phyloP scores from a whole-genome alignment of 2,329 filamentous ascomycete species.

The Diaporthe longicolla region DNA sequence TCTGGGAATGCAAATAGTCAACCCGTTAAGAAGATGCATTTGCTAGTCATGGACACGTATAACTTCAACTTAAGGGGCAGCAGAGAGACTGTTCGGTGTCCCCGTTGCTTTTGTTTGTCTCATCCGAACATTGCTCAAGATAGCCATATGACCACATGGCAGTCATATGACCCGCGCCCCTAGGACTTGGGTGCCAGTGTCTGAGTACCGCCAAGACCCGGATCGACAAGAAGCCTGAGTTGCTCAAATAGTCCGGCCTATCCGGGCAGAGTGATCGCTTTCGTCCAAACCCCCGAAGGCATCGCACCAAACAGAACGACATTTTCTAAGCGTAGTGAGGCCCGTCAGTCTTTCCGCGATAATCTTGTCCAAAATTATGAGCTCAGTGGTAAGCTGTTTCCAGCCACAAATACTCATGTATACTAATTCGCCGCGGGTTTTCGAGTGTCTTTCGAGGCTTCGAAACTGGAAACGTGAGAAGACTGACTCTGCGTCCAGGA shows the following conservation, averaged over 20 bases:
- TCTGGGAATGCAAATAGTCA: no score
- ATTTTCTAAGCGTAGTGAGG: background rate
- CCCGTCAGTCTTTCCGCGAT: background rate
- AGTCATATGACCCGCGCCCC: constrained; percentile 8
- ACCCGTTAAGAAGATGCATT: background rate
- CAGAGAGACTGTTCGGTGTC: background rate
- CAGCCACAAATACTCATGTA: background rate
- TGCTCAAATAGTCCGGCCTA: constrained; percentile 19
- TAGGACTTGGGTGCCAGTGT: background rate
- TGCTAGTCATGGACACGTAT: background rate
- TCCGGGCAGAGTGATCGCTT: constrained; percentile 2
- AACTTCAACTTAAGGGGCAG: background rate
- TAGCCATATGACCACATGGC: constrained; percentile 17
- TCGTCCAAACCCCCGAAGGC: background rate
- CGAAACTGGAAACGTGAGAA: constrained; percentile 31
- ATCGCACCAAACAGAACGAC: background rate
- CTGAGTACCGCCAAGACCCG: constrained; percentile 12
- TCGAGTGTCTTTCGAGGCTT: background rate
- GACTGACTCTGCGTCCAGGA: constrained; percentile 19
- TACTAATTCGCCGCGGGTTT: background rate
- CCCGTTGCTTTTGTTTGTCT: constrained; percentile 12
- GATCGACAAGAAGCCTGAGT: constrained; percentile 21
- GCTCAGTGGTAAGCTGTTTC: background rate
- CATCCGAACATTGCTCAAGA: constrained; percentile 19
- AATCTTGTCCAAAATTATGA: background rate